These are phyloP conservation scores for Phyllosticta capitalensis DNA, from an alignment of 2,329 filamentous ascomycete genomes.

Conservation along the genomic window DNA sequence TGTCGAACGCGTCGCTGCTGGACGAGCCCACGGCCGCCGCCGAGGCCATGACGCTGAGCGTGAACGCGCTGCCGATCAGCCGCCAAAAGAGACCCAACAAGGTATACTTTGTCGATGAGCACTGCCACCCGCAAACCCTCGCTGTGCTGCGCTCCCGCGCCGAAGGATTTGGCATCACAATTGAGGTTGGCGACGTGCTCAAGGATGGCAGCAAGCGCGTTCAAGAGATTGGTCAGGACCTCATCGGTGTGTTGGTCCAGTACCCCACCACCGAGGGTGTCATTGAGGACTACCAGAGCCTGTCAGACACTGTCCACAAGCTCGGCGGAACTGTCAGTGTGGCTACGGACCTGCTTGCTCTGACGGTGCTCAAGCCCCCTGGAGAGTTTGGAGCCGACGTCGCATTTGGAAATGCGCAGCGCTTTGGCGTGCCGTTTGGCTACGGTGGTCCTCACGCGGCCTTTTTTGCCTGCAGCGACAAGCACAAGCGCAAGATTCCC, in stretches of 20 bases:
- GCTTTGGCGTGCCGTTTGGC: conserved; percentile 85
- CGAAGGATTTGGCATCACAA: conserved; percentile 79
- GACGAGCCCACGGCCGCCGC: conserved; percentile 89
- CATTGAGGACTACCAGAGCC: conserved; percentile 60
- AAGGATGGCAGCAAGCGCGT: conserved; percentile 55
- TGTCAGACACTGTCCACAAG: conserved; percentile 70
- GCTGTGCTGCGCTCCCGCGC: conserved; percentile 76
- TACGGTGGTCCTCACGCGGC: conserved; percentile 93
- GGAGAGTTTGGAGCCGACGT: conserved; percentile 94
- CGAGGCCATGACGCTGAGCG: conserved; percentile 89
- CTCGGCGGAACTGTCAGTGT: conserved; percentile 73
- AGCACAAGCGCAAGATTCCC: conserved; percentile 90
- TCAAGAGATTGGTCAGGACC: conserved; percentile 64
- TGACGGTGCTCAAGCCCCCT: conserved; percentile 80
- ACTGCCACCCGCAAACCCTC: conserved; percentile 77
- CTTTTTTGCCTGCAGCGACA: conserved; percentile 86
- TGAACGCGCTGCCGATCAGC: conserved; percentile 62
- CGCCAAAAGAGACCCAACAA: conserved; percentile 67
- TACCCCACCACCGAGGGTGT: conserved; percentile 86
- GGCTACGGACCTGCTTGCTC: conserved; percentile 77
- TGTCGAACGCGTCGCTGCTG: conserved; percentile 82
- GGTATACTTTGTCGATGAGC: conserved; percentile 73
- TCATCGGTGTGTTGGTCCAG: conserved; percentile 87
- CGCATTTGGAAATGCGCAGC: conserved; percentile 84
- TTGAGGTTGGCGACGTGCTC: conserved; percentile 64